Evolutionary conservation across 2,329 filamentous ascomycete species (phyloP).

Genomic region (Didymellaceae sp.): DNA sequence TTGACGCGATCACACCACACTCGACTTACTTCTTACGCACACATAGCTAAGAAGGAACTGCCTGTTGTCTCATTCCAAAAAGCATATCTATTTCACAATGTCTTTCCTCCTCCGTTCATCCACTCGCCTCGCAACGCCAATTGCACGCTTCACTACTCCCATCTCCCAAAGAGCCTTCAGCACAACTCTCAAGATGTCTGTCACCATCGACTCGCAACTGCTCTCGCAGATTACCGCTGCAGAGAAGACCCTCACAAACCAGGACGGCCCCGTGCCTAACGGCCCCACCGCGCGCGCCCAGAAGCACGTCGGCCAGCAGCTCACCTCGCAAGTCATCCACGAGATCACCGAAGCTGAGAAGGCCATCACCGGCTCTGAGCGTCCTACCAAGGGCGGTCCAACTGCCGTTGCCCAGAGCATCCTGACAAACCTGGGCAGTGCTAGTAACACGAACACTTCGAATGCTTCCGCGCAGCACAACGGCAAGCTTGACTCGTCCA

Average conservation of each 20-base stretch:
- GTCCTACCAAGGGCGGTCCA: slow-evolving; percentile 47
- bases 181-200: slow-evolving; percentile 21
- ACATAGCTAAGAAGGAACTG: background rate
- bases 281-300: slow-evolving; percentile 54
- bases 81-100: slow-evolving; percentile 6
- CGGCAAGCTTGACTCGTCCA: slow-evolving; percentile 35
- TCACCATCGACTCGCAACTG: slow-evolving; percentile 46
- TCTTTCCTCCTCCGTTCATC: slow-evolving; percentile 24
- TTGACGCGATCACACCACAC: background rate
- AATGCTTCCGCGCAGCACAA: slow-evolving; percentile 14
- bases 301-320: slow-evolving; percentile 41
- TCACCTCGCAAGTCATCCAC: slow-evolving; percentile 46
- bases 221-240: slow-evolving; percentile 51
- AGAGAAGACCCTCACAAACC: slow-evolving; percentile 50
- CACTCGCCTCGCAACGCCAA: slow-evolving; percentile 13
- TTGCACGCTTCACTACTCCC: slow-evolving; percentile 17
- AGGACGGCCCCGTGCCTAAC: slow-evolving; percentile 42
- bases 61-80: background rate
- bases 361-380: slow-evolving; percentile 46
- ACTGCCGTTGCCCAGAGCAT: slow-evolving; percentile 48
- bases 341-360: slow-evolving; percentile 54
- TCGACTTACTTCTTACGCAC: background rate
- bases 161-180: slow-evolving; percentile 21
- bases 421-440: slow-evolving; percentile 2
- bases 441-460: background rate